Percentiles rank a stretch among this genome's conserved stretches.
Conservation (phyloP, 1,284 basidiomycete genomes). For the Tilletiaria anomala region DNA sequence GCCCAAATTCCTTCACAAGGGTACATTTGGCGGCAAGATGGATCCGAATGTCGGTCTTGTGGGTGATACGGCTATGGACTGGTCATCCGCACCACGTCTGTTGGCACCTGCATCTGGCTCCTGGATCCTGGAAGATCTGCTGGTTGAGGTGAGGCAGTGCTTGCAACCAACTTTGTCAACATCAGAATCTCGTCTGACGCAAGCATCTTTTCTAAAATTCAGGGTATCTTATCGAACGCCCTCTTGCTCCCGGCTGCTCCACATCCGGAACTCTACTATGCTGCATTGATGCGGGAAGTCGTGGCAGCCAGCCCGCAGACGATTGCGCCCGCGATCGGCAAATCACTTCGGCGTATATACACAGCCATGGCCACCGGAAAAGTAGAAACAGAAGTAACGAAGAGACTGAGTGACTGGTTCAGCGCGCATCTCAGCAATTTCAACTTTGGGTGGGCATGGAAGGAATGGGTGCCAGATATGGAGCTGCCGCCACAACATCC, state of each 20-base stretch:
- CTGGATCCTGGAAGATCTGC: constrained; percentile 25
- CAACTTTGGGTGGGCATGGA: constrained; percentile 98
- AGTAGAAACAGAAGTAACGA: constrained; percentile 66
- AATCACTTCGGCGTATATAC: constrained; percentile 80
- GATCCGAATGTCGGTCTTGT: too few species aligned
- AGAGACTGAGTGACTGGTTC: constrained; percentile 85
- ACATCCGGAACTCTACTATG: constrained; percentile 66
- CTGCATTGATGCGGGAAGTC: constrained; percentile 75
- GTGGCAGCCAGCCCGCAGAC: constrained; percentile 81
- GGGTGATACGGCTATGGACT: too few species aligned
- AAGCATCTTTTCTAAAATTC: neutral
- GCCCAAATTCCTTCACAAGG: constrained; percentile 65
- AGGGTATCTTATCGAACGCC: constrained; percentile 59
- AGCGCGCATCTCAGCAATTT: constrained; percentile 94
- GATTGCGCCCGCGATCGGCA: constrained; percentile 87
- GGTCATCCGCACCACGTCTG: too few species aligned
- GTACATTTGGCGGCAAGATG: constrained; percentile 48
- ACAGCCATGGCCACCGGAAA: constrained; percentile 16
- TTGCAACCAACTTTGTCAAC: neutral
- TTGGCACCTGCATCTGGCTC: too few species aligned
- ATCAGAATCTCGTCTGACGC: neutral
- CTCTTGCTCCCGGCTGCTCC: constrained; percentile 63
- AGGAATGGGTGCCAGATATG: constrained; percentile 91
- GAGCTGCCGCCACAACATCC: constrained; percentile 57
- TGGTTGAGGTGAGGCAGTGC: constrained; percentile 17